Base-by-base conservation (phyloP, 208 protist genomes). In the Acanthamoeba castellanii region DNA sequence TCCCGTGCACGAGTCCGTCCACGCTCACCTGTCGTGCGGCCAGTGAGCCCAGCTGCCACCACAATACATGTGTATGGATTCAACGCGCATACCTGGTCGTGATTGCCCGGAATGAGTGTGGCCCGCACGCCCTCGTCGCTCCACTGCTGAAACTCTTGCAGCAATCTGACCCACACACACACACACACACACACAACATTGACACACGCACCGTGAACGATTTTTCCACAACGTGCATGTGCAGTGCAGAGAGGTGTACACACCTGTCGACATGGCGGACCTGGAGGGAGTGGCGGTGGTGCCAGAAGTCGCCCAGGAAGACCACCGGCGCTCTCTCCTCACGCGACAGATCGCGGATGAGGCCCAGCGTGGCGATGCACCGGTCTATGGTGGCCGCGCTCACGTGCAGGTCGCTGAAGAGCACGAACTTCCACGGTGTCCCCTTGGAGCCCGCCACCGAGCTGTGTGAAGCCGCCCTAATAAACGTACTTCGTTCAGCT, bases 281-380 rank as follows among this genome's bases (percentile, higher is more conserved):
- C 52, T 94, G 82, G 47, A 96, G 37, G 18, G 94, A 76, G 93
- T 96, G 87, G 20, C 95, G 50, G 34, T 96, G 95, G 59, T 96
- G 95, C 92, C 92, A 96, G 61, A 96, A 96, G 76, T 96, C 95
- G 57, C 95, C 95, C n/a, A 96, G 78, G 89, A 96, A 96, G 22
- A 96, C 93, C 8, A 96, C 95, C 59, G 64, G 66, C 9, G 32
- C 66, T 0, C 42, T 30, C 59, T 88, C 47, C 30, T 25, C 11
- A 5, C 42, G 13, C 9, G 70, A 70, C 16, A 72, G 9, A 22
- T 96, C 70, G 50, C 95, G 64, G 32, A 96, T 25, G 55, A 70
- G 57, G 32, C 85, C 85, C 25, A 91, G 34, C 13, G 85, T 42
- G 11, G 85, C n/a, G 55, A 91, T 91, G 85, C 59, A 66, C 22